Percentiles rank a stretch among this genome's conserved stretches.
Conservation (phyloP, 164 flowering plant species). For the Magnolia kwangsiensis region DNA sequence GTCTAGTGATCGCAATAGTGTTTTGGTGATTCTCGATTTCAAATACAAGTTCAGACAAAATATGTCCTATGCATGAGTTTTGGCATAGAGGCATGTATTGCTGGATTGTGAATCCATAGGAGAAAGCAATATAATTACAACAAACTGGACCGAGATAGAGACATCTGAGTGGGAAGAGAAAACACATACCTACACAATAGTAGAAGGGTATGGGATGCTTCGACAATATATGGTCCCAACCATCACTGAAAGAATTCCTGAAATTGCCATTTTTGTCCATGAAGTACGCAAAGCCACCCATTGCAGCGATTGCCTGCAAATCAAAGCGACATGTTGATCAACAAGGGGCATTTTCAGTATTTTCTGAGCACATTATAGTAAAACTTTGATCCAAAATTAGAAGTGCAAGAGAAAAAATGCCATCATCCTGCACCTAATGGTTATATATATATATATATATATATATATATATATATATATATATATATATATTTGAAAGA, state of each 20-base stretch:
- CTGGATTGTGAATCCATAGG: not conserved
- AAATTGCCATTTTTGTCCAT: slow-evolving; percentile 90
- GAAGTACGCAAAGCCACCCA: slow-evolving; percentile 70
- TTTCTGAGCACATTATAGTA: not conserved
- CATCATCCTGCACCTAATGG: not conserved
- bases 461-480: no score
- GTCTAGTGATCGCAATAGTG: no score
- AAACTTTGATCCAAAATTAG: not conserved
- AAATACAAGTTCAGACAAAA: no score
- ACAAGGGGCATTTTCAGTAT: not conserved
- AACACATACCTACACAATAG: slow-evolving; percentile 72
- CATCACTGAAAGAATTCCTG: slow-evolving; percentile 82
- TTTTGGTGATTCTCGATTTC: not conserved
- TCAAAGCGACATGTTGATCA: not conserved
- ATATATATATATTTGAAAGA: no score
- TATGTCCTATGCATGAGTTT: not conserved
- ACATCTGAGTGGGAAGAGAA: not conserved
- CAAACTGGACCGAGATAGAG: not conserved
- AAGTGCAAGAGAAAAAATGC: not conserved
- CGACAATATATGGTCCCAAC: slow-evolving; percentile 91
- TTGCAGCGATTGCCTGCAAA: slow-evolving; percentile 61
- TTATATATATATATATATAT: no score
- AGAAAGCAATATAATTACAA: not conserved
- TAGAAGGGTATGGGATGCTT: slow-evolving; percentile 94
- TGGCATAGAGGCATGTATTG: not conserved